Base-by-base conservation (phyloP, 768 basidiomycete species). In the Hygrophoropsis aurantiaca region DNA sequence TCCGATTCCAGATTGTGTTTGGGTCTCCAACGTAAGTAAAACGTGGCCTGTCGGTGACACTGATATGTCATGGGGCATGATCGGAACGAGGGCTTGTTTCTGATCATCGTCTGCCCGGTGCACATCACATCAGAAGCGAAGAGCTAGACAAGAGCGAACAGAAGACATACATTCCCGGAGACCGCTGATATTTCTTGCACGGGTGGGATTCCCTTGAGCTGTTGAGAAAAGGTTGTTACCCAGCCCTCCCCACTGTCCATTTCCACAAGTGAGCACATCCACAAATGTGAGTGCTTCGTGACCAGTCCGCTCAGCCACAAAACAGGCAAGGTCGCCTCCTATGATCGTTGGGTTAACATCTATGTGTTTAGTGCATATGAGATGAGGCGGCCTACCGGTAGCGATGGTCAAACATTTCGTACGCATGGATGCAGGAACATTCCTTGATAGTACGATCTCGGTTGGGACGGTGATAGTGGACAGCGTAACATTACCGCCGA, bases 231-330 rank as follows among this genome's bases (percentile, higher is more conserved):
- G 49, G 46, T 77, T 78, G 40, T 79, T 87, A 3, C 87, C 89
- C 10, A 91, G 72, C 13, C 85, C 86, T 13, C 93, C 90, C 65
- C 78, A 87, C 59, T 90, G 84, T 1, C 92, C 93, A 59, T 90
- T 89, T 2, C 92, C 91, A 56, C 85, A 86, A 49, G 87, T 80
- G 23, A 94, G 75, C 2, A 93, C 53, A 51, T 84, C 80, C 11
- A 83, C 59, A 38, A 67, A 68, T 21, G 58, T 64, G 33, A 64
- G 65, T 4, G 69, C 52, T 27, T 61, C 61, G 16, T 58, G 61
- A 18, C 65, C 65, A 42, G 43, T 59, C 25, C 79, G 77, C 66
- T 92, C 83, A 19, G 88, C 82, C 21, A 81, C 78, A 61, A 93
- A 94, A 47, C 82, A 85, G 5, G 86, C 82, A 55, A 90, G 65